Evolutionary conservation across 164 flowering plant genomes (phyloP).

Genomic region (Tinospora cordifolia): DNA sequence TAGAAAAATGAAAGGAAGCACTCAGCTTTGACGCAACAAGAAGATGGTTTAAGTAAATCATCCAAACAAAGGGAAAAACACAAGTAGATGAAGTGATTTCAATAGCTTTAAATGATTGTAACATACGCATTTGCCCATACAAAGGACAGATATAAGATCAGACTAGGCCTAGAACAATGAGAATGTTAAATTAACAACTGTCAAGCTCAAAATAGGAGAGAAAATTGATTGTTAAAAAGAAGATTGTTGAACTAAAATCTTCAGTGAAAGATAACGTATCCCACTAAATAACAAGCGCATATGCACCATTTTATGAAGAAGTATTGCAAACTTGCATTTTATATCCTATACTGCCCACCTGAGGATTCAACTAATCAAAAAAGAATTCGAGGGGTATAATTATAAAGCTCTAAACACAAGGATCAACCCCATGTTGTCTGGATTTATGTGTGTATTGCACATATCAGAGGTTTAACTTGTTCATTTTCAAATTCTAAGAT

Average conservation of each 20-base stretch:
- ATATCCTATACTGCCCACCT: no score
- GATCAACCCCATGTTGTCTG: neutral
- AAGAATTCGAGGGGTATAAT: no score
- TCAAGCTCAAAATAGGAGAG: neutral
- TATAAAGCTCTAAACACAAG: neutral
- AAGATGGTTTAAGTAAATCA: neutral
- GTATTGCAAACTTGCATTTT: no score
- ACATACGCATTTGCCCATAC: neutral
- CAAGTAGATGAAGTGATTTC: neutral
- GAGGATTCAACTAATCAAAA: no score
- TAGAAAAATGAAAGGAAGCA: neutral
- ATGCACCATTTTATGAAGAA: neutral
- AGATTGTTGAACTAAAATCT: neutral
- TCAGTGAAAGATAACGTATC: neutral
- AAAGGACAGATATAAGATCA: neutral
- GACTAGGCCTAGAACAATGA: neutral
- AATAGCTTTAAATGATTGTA: neutral
- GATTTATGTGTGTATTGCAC: neutral
- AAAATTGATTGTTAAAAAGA: no score
- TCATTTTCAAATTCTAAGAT: neutral
- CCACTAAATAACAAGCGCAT: neutral
- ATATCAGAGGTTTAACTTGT: neutral
- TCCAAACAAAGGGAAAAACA: neutral
- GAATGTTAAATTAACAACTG: no score
- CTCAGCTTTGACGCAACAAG: neutral